Evolutionary conservation across 2,329 filamentous ascomycete species (phyloP).

Genomic region (Neurospora sp.): DNA sequence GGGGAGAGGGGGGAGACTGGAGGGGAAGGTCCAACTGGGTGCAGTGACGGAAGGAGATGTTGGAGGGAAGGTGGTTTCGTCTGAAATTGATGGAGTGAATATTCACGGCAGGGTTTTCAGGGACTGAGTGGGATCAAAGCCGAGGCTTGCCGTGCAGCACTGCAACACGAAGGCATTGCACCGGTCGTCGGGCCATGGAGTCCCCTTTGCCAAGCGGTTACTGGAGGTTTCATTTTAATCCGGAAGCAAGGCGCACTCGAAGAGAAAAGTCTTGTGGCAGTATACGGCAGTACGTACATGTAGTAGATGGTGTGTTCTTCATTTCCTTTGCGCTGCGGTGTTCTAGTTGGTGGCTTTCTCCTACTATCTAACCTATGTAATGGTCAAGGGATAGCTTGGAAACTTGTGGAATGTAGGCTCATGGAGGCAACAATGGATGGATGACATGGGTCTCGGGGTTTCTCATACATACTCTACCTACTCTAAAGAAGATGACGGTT

Average conservation of each 20-base stretch:
- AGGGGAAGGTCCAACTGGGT: background rate
- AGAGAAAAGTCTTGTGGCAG: background rate
- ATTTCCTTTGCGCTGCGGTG: background rate
- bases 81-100: background rate
- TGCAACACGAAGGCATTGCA: background rate
- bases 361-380: background rate
- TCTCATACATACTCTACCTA: too few relatives aligned
- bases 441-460: background rate
- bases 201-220: background rate
- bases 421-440: background rate
- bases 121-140: background rate
- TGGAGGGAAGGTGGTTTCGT: background rate
- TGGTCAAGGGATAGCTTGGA: background rate
- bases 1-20: too few relatives aligned
- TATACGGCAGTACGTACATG: background rate
- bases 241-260: background rate
- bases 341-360: background rate
- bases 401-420: background rate
- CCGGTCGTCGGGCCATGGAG: background rate
- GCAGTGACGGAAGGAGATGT: background rate
- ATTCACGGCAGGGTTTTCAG: background rate
- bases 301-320: background rate
- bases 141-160: background rate
- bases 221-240: background rate
- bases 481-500: too few relatives aligned